phyloP scores from a whole-genome alignment of 176 grass and related monocot genomes.

The Zizania latifolia region DNA sequence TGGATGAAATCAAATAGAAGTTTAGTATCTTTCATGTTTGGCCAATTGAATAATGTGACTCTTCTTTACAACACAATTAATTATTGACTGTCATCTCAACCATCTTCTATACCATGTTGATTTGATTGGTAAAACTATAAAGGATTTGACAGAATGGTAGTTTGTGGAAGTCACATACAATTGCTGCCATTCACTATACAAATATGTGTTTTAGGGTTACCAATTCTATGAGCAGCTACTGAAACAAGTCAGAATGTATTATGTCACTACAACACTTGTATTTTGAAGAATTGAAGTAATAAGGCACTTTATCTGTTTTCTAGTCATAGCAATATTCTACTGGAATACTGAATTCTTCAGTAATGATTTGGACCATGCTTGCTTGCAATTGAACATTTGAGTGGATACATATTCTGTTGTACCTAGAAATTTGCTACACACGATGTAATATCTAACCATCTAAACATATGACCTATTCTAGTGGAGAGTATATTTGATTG shows the following conservation, averaged over 20 bases:
- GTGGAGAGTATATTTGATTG: not conserved
- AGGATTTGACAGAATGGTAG: not conserved
- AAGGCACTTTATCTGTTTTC: not conserved
- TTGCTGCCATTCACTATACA: not conserved
- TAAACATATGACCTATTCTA: not conserved
- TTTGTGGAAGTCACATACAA: not conserved
- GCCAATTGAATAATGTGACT: not conserved
- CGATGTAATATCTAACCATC: not conserved
- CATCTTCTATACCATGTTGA: not conserved
- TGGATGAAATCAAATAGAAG: not conserved
- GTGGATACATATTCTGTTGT: not conserved
- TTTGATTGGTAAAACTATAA: not conserved
- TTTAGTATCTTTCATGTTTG: not conserved
- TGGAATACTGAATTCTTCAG: not conserved
- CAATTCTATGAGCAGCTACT: not conserved
- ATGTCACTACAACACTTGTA: not conserved
- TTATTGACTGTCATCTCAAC: not conserved
- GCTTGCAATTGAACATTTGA: not conserved
- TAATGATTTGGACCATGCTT: not conserved
- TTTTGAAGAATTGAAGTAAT: not conserved
- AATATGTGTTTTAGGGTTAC: not conserved
- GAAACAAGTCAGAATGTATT: not conserved
- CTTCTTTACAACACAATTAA: not conserved
- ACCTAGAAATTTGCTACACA: not conserved
- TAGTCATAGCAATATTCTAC: not conserved